A percentile compares a stretch with the other conserved stretches of the same genome.
Evolutionary conservation across 352 stramenopile species (phyloP).

Genomic region (Poterioochromonas sp.): DNA sequence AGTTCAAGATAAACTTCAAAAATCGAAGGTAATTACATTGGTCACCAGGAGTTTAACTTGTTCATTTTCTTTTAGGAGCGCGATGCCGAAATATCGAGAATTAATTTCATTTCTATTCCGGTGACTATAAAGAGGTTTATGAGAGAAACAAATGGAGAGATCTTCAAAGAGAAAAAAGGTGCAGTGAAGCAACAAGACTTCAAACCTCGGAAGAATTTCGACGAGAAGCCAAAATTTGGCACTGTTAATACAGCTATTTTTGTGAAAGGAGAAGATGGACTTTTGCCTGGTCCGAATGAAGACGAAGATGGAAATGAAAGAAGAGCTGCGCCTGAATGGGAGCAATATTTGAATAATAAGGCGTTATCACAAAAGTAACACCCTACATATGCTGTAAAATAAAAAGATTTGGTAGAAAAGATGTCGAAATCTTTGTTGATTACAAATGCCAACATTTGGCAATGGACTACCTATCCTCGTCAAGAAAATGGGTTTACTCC

Average conservation of each 20-base stretch:
- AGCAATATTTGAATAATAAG: not conserved
- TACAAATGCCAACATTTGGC: too few relatives aligned
- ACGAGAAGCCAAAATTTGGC: slow-evolving; percentile 3
- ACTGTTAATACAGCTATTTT: not conserved
- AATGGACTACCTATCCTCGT: too few relatives aligned
- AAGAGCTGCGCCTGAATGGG: not conserved
- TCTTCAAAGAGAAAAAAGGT: not conserved
- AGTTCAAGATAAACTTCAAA: not conserved
- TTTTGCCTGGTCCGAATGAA: not conserved
- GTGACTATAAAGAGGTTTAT: not conserved
- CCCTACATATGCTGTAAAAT: too few relatives aligned
- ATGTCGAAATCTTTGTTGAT: too few relatives aligned
- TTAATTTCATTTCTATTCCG: not conserved
- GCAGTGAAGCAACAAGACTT: not conserved
- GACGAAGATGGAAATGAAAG: not conserved
- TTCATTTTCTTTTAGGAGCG: not conserved
- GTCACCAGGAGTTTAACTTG: not conserved
- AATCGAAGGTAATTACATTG: not conserved
- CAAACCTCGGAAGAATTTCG: not conserved
- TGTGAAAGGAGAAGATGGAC: not conserved
- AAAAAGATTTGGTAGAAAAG: too few relatives aligned
- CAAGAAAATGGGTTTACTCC: too few relatives aligned
- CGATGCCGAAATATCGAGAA: not conserved
- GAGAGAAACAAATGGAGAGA: not conserved
- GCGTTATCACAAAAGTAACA: too few relatives aligned